Evolutionary conservation across 148 eudicot species (phyloP), one percentile per base, ranked within the genome.

Genomic region (Chenopodium berlandieri): DNA sequence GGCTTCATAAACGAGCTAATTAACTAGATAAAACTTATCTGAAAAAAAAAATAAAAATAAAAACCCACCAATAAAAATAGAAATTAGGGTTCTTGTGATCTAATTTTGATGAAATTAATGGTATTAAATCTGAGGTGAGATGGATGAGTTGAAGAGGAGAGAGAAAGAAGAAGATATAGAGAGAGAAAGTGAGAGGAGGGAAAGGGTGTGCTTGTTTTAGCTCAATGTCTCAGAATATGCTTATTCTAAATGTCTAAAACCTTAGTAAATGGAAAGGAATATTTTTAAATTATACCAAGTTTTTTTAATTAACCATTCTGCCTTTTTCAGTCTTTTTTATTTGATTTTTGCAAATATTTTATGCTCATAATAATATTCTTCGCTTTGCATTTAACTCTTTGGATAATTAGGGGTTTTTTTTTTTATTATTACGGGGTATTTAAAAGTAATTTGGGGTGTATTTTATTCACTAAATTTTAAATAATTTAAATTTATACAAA

Each of bases 1-100:
- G 88, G 92, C 93, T 89, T 91, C 97, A 91, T 87, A 85, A 91
- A 88, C 79, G 69, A 80, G 76, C 84, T 78, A 82, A 75, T 40
- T 40, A 76, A 69, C 6, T 19, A 73, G 27, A 54, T 47, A 76
- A 65, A 76, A 46, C 63, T 68, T 8, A 62, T 66, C 16, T 47
- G 25, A 73, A 71, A 52, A 27, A 46, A 44, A 44, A 10, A 34
- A 4, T 4, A 34, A 2, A 27, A 40, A 25, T 31, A 31, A 48
- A 72, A 72, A 47, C 75, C 75, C 46, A 19, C 27, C n/a, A 81
- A 63, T 16, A 17, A 60, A 14, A 23, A 8, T 30, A 16, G 67
- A 71, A 60, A 63, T 68, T 80, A 64, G 79, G 77, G 81, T 64
- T 69, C 5, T 70, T 65, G 62, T 78, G 81, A 87, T 71, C 79